Conservation (phyloP, 306 rosid species). For the Argentina anserina region DNA sequence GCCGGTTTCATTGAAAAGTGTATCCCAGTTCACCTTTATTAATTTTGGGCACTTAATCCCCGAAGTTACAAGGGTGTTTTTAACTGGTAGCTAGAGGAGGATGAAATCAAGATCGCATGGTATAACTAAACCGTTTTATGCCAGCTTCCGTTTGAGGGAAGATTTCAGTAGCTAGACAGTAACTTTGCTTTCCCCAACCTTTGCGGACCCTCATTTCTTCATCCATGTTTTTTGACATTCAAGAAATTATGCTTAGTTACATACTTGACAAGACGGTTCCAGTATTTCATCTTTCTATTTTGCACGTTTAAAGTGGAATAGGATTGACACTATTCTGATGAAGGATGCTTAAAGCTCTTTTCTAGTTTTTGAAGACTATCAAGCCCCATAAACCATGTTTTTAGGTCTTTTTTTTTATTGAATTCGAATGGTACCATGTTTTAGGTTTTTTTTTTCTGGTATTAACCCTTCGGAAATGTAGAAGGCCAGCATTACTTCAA, state of each 20-base stretch:
- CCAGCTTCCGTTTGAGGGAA: background rate
- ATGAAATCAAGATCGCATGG: background rate
- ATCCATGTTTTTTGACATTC: background rate
- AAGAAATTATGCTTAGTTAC: background rate
- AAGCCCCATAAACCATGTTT: background rate
- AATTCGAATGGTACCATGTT: too few species aligned
- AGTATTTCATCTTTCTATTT: background rate
- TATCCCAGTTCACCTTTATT: background rate
- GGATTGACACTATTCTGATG: background rate
- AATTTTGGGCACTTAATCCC: background rate
- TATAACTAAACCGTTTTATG: background rate
- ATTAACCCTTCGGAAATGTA: background rate
- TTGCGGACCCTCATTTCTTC: background rate
- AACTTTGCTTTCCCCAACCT: background rate
- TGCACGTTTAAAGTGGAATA: background rate
- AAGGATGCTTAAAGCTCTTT: background rate
- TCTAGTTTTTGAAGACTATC: background rate
- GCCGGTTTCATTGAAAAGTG: background rate
- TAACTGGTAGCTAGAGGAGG: background rate
- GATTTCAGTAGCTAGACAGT: background rate
- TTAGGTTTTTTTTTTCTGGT: background rate
- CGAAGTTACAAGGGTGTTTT: background rate
- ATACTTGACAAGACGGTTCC: constrained; percentile 3
- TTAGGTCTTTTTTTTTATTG: background rate
- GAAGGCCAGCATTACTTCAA: background rate